These are phyloP conservation scores for Marasmius fiardii DNA, from an alignment of 1,284 basidiomycete species.

Conservation along the genomic window DNA sequence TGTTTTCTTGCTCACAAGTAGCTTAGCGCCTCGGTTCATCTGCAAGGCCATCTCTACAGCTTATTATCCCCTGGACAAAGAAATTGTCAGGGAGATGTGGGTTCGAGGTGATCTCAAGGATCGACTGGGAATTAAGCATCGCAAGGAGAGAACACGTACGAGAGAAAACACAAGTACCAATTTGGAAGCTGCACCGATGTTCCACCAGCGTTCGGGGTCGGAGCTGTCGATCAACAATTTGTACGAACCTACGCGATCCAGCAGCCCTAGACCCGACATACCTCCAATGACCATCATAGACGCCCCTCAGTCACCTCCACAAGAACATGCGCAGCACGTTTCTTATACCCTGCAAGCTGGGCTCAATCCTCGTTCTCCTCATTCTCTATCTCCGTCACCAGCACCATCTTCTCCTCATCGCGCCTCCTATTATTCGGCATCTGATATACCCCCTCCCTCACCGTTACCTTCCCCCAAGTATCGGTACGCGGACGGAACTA, in stretches of 20 bases:
- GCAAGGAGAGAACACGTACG: constrained; percentile 43
- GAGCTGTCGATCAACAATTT: constrained; percentile 43
- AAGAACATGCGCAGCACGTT: constrained; percentile 20
- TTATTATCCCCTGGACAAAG: constrained; percentile 75
- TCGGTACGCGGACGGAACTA: not conserved
- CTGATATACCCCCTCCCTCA: constrained; percentile 59
- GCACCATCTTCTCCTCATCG: constrained; percentile 2
- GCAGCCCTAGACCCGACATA: constrained; percentile 27
- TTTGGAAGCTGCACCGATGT: constrained; percentile 67
- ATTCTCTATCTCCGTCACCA: constrained; percentile 6
- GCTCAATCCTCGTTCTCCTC: constrained; percentile 3
- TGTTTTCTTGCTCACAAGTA: not conserved
- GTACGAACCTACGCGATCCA: constrained; percentile 44
- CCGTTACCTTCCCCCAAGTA: constrained; percentile 19
- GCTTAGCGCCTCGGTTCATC: constrained; percentile 67
- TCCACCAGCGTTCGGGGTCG: constrained; percentile 59
- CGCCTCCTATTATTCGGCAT: constrained; percentile 69
- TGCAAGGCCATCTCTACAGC: constrained; percentile 66
- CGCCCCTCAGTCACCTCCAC: constrained; percentile 24
- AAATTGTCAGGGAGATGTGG: constrained; percentile 90
- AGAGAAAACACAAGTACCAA: constrained; percentile 24
- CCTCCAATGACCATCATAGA: constrained; percentile 32
- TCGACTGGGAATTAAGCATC: constrained; percentile 68
- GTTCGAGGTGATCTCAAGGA: constrained; percentile 83
- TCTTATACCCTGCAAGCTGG: not conserved